Evolutionary conservation across 768 basidiomycete species (phyloP), one percentile per base, ranked within the genome.

Genomic region (Mycena vitilis): DNA sequence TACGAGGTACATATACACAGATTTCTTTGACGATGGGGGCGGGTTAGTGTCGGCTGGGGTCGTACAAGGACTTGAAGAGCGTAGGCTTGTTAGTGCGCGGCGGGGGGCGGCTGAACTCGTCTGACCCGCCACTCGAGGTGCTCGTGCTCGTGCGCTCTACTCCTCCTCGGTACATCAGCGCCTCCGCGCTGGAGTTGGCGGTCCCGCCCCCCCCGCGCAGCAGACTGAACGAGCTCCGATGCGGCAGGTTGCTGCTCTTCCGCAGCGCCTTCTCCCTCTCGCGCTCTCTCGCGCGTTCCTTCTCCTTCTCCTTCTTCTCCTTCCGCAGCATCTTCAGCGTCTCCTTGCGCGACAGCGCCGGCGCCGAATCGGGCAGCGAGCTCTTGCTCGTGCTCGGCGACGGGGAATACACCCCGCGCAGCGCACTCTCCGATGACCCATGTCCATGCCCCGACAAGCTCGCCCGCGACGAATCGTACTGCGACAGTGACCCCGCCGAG

Each of bases 171-270:
- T 30, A 8, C 67, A 69, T 60, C 20, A 72, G 57, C 51, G 44
- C 67, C 64, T 72, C 71, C n/a, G 48, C 64, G 52, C 71, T 72
- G 36, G 71, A 72, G 22, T 65, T 72, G 51, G 55, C 60, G 36
- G 63, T 65, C 60, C 48, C 53, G 6, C 60, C 55, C 8, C 37
- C 60, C 10, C 58, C 60, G 13, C 66, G 48, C 55, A 72, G 36
- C 34, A 69, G 22, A 37, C 67, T 66, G 37, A 72, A 69, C 67
- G 71, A 72, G 52, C 10, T 52, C 23, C 66, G 60, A 25, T 51
- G 38, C 55, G 66, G 22, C 23, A 60, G 11, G 20, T 30, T 30
- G 30, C 51, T 51, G 59, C 66, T 66, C 67, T 72, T 72, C 48
- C 67, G 60, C 66, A 71, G 44, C 66, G 57, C 47, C 66, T 62